Base-by-base conservation (phyloP, 257 asterid genomes). In the Solanum tacnaense region DNA sequence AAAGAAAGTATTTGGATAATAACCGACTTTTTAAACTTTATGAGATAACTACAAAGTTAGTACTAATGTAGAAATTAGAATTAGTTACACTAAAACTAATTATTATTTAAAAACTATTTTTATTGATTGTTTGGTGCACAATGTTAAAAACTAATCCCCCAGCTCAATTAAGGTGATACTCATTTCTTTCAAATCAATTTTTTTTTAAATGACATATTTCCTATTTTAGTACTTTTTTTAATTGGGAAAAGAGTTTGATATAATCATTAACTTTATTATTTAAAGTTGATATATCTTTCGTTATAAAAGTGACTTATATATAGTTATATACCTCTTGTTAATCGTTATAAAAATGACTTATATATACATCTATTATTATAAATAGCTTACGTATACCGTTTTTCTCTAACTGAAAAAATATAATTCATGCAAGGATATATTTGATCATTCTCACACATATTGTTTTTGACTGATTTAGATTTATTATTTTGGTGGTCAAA, bases 231-330 rank as follows among this genome's bases (percentile, higher is more conserved):
- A 6, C 3, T 6, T 9, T 18, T 58, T 58, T 58, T 20, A 0
- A 58, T 58, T 56, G 5, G 9, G 0, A 56, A 18, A 3, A 56
- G 25, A 20, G n/a, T 56, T 18, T 7, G 65, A 56, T 56, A 56
- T 20, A 20, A 18, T 56, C 2, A 18, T 56, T 0, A 7, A 18
- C 1, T 56, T 56, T 20, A 0, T 18, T 18, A 52, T 52, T 18
- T 0, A 0, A 0, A 52, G 4, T 16, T 18, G n/a, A 52, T 52
- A 0, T 0, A 52, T 16, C 3, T 18, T 2, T 52, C 1, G 2
- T 52, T 18, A 18, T 52, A 18, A 52, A 52, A 52, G 10, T 6
- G 4, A 18, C 9, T 18, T 52, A 18, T 18, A 49, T 15, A 49
- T 5, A 5, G 10, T 38, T 36, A 38, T 38, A 41, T 41, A 41